Evolutionary conservation across 176 grass and related monocot genomes (phyloP).

Genomic region (Aegilops tauschii): DNA sequence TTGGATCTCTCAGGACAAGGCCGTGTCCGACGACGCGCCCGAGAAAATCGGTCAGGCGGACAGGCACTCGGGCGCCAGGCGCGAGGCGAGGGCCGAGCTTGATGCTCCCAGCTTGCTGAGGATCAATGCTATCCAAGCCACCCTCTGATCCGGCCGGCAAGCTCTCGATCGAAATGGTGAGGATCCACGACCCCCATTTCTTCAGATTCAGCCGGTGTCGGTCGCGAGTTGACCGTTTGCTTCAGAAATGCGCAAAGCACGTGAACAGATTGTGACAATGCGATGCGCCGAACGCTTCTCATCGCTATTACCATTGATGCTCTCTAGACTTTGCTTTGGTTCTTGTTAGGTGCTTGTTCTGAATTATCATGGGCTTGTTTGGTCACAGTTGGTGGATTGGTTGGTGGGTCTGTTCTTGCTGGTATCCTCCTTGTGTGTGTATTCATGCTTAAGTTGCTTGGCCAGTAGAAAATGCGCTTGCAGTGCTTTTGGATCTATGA

Average conservation of each 20-base stretch:
- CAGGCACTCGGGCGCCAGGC: not conserved
- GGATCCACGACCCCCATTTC: constrained; percentile 1
- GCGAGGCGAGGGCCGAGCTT: not conserved
- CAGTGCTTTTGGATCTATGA: not conserved
- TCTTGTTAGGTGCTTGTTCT: not conserved
- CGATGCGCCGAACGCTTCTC: not conserved
- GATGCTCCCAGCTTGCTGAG: constrained; percentile 16
- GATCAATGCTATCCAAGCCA: not conserved
- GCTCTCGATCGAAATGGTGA: constrained; percentile 33
- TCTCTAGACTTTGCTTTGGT: not conserved
- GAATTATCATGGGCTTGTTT: not conserved
- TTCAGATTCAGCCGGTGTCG: constrained; percentile 22
- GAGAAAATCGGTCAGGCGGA: not conserved
- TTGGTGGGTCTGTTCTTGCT: not conserved
- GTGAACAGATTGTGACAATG: not conserved
- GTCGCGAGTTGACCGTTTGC: not conserved
- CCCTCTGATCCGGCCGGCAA: not conserved
- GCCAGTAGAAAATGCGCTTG: not conserved
- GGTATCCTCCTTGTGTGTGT: not conserved
- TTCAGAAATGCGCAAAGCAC: not conserved
- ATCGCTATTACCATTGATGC: not conserved
- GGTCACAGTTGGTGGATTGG: not conserved
- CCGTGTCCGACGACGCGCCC: not conserved
- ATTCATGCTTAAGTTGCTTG: not conserved
- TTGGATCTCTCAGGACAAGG: not conserved